A percentile compares a stretch with the other conserved stretches of the same genome.
Conservation (phyloP, 495 filamentous ascomycete genomes). For the Hyaloscypha bicolor region DNA sequence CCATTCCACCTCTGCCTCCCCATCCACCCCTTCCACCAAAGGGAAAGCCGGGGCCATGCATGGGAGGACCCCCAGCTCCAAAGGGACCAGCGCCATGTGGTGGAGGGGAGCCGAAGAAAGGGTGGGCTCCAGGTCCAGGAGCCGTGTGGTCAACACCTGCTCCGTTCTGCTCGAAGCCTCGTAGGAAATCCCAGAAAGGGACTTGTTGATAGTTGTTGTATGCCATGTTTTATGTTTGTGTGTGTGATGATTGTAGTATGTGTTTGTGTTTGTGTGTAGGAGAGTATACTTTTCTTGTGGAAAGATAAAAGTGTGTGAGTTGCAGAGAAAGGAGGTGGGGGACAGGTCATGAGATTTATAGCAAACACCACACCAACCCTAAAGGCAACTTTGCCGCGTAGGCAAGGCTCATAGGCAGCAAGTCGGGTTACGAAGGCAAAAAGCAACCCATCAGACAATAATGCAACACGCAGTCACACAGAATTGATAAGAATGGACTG, state of each 20-base stretch:
- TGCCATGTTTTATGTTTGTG: conserved; percentile 25
- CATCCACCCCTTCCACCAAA: conserved; percentile 15
- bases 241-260: conserved; percentile 12
- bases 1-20: conserved; percentile 9
- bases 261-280: conserved; percentile 15
- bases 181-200: conserved; percentile 32
- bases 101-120: conserved; percentile 11
- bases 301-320: conserved; percentile 22
- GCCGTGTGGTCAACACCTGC: conserved; percentile 31
- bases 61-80: conserved; percentile 4
- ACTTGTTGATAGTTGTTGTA: conserved; percentile 34
- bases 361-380: background rate
- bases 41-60: background rate
- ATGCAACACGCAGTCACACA: conserved; percentile 18
- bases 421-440: conserved; percentile 9
- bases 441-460: conserved; percentile 17
- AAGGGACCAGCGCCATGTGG: conserved; percentile 8
- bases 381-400: background rate
- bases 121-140: background rate
- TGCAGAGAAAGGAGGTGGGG: conserved; percentile 9
- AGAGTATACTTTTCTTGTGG: conserved; percentile 19
- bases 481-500: conserved; percentile 25
- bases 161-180: conserved; percentile 27
- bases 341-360: conserved; percentile 23
- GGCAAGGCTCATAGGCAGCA: background rate